These are phyloP conservation scores for Fusarium ambrosium DNA, from an alignment of 2,329 filamentous ascomycete genomes.

Conservation along the genomic window DNA sequence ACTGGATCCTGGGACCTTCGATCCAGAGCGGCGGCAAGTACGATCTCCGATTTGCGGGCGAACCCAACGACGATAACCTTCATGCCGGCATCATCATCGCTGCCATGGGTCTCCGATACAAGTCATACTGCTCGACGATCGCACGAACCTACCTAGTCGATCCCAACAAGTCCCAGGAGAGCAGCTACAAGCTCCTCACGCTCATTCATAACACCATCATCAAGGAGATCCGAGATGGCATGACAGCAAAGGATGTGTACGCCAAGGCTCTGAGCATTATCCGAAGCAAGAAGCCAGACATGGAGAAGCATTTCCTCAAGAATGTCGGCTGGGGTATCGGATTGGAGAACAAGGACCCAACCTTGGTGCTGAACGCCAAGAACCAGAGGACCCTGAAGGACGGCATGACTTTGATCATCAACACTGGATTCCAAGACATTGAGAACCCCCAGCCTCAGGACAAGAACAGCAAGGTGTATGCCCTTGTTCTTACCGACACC, in stretches of 20 bases:
- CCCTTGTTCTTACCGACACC: constrained; percentile 91
- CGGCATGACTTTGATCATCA: constrained; percentile 95
- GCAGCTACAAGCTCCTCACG: constrained; percentile 90
- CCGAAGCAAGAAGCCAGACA: constrained; percentile 91
- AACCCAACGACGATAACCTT: constrained; percentile 84
- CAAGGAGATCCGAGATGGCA: constrained; percentile 90
- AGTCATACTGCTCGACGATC: constrained; percentile 93
- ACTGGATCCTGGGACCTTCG: constrained; percentile 92
- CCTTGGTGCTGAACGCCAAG: constrained; percentile 88
- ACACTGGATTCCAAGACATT: constrained; percentile 90
- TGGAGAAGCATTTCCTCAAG: constrained; percentile 95
- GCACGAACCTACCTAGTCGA: constrained; percentile 96
- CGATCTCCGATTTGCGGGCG: constrained; percentile 84
- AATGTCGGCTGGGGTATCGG: constrained; percentile 93
- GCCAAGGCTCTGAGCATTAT: constrained; percentile 85
- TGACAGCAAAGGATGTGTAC: constrained; percentile 90
- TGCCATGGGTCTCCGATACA: constrained; percentile 92
- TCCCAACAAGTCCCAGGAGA: constrained; percentile 95
- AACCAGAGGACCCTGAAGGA: constrained; percentile 87
- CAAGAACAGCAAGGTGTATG: constrained; percentile 90
- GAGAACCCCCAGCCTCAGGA: constrained; percentile 89
- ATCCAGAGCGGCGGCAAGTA: constrained; percentile 97
- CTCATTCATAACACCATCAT: constrained; percentile 90
- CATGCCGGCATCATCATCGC: constrained; percentile 95
- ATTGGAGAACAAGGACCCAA: constrained; percentile 88